phyloP scores from a whole-genome alignment of 2,329 filamentous ascomycete genomes.

The Truncatella angustata region DNA sequence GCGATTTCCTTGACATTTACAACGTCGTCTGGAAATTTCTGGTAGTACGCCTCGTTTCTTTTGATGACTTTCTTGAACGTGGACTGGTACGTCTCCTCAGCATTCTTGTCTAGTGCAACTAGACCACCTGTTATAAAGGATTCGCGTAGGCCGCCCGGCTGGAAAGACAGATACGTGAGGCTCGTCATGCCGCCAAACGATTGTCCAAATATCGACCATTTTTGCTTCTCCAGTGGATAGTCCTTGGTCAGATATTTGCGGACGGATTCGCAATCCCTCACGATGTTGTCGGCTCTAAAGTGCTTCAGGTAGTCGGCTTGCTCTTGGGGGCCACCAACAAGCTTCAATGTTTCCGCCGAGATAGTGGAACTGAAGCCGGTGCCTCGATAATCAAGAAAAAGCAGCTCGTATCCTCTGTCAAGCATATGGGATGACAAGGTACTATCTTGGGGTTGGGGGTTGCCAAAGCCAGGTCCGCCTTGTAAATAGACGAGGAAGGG shows the following conservation, averaged over 20 bases:
- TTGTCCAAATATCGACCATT: constrained; percentile 87
- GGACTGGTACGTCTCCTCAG: constrained; percentile 73
- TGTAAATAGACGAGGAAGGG: constrained; percentile 73
- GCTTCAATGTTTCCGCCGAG: constrained; percentile 67
- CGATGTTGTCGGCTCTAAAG: constrained; percentile 88
- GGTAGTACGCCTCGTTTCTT: constrained; percentile 77
- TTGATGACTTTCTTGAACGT: constrained; percentile 68
- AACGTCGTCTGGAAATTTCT: constrained; percentile 81
- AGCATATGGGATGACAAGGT: constrained; percentile 70
- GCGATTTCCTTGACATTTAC: constrained; percentile 65
- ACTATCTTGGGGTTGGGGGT: constrained; percentile 70
- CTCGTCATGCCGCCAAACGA: constrained; percentile 89
- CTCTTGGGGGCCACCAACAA: constrained; percentile 59
- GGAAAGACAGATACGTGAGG: constrained; percentile 80
- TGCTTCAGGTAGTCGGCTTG: constrained; percentile 80
- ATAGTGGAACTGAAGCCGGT: constrained; percentile 83
- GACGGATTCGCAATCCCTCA: constrained; percentile 85
- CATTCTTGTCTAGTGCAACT: constrained; percentile 68
- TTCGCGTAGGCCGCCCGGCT: constrained; percentile 75
- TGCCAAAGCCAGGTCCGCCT: constrained; percentile 82
- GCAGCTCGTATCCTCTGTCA: constrained; percentile 77
- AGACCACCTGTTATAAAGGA: constrained; percentile 83
- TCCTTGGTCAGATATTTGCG: constrained; percentile 70
- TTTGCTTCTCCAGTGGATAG: constrained; percentile 66
- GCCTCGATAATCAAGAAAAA: constrained; percentile 88